Conservation (phyloP, 331 rosid species). For the Erythrophleum ivorense region DNA sequence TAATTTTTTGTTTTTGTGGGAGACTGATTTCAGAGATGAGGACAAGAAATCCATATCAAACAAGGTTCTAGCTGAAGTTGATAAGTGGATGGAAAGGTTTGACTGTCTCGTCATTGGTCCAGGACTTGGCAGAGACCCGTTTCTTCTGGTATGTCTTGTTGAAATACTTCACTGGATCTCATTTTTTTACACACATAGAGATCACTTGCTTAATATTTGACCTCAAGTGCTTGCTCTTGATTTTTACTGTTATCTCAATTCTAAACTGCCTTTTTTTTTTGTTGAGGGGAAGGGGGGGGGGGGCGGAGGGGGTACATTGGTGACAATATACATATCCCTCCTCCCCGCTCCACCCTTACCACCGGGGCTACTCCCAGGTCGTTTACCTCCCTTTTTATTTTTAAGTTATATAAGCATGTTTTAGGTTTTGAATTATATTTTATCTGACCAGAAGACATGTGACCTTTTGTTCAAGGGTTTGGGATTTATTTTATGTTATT, state of each 20-base stretch:
- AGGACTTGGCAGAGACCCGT: slow-evolving; percentile 94
- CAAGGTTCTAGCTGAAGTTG: slow-evolving; percentile 80
- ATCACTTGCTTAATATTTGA: slow-evolving; percentile 14
- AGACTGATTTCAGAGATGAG: slow-evolving; percentile 66
- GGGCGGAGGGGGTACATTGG: too few species aligned
- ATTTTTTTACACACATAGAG: slow-evolving; percentile 25
- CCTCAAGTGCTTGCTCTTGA: background rate
- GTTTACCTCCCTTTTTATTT: background rate
- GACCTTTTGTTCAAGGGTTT: background rate
- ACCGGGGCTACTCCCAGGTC: too few species aligned
- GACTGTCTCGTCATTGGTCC: slow-evolving; percentile 96
- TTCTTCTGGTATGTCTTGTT: slow-evolving; percentile 71
- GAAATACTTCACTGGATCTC: slow-evolving; percentile 22
- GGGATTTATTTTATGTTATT: background rate
- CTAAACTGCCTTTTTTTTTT: background rate
- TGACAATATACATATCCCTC: too few species aligned
- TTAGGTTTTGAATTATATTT: background rate
- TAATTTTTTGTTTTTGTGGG: slow-evolving; percentile 13
- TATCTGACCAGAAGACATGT: background rate
- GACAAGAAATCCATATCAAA: slow-evolving; percentile 54
- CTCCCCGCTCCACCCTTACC: too few species aligned
- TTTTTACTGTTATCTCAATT: background rate
- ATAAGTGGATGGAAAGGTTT: slow-evolving; percentile 87
- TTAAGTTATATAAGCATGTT: background rate
- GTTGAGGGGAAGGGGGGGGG: too few species aligned